Percentiles rank a stretch among this genome's conserved stretches.
phyloP scores from a whole-genome alignment of 2,329 filamentous ascomycete genomes.

The Parastagonospora nodorum region DNA sequence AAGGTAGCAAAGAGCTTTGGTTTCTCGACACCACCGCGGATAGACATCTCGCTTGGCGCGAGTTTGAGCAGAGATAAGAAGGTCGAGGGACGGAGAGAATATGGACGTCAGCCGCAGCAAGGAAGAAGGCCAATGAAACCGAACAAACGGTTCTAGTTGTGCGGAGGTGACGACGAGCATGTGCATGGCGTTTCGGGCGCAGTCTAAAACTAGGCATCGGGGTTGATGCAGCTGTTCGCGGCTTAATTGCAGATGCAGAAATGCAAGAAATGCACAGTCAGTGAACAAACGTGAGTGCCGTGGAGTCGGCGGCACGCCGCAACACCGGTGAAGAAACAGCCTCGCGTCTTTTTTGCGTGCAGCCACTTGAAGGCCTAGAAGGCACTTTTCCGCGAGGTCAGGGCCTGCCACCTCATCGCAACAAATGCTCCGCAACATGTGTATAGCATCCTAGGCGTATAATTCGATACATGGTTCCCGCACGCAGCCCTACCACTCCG shows the following conservation, averaged over 20 bases:
- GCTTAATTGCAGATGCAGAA: background rate
- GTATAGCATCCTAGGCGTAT: too few relatives aligned
- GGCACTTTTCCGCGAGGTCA: too few relatives aligned
- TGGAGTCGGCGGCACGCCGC: conserved; percentile 2
- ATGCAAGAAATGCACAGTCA: background rate
- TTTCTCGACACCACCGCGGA: conserved; percentile 74
- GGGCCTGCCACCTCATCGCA: too few relatives aligned
- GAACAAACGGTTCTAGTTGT: conserved; percentile 35
- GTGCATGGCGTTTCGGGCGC: conserved; percentile 17
- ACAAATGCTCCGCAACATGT: too few relatives aligned
- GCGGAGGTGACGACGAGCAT: conserved; percentile 4
- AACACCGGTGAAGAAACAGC: conserved; percentile 12
- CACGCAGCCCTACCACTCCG: too few relatives aligned
- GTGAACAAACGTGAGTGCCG: background rate
- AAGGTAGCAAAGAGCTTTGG: conserved; percentile 87
- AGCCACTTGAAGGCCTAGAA: too few relatives aligned
- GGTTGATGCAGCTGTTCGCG: background rate
- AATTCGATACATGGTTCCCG: too few relatives aligned
- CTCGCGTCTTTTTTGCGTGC: too few relatives aligned
- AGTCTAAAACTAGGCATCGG: conserved; percentile 4
- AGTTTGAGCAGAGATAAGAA: conserved; percentile 76
- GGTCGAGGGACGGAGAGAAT: conserved; percentile 67
- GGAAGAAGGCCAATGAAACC: conserved; percentile 59
- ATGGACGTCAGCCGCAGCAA: conserved; percentile 77
- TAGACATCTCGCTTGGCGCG: conserved; percentile 78